Base-by-base conservation (phyloP, 306 rosid species). In the Sophora flavescens region DNA sequence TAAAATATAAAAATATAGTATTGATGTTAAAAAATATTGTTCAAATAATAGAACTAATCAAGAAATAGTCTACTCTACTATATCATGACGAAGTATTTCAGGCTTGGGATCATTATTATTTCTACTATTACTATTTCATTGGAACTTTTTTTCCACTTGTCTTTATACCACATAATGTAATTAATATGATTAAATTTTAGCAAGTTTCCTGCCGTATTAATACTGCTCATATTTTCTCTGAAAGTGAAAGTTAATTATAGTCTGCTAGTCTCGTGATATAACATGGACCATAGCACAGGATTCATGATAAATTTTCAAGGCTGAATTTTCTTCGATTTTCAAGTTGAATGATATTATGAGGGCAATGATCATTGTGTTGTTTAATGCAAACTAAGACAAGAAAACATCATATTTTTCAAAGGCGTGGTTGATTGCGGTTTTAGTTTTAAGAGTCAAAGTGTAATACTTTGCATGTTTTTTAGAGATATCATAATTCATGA, bases 1-100 rank as follows among this genome's bases (percentile, higher is more conserved):
- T 22, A 22, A 30, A 30, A 30, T 30, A 30, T 30, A 30, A 30
- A 30, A 30, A 30, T 30, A 30, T 30, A 3, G 32, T 30, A 30
- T 22, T 22, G 22, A 22, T 22, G 22, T 22, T 22, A 22, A 30
- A 30, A 30, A 30, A 30, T 30, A 30, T 30, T 2, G 32, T 30
- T 2, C 32, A 2, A 30, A 30, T 30, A 30, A 30, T 30, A 30
- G 32, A 30, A 30, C 32, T 30, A 0, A 6, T 36, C 4, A 36
- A 36, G 6, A 6, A 4, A 36, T 3, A 36, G 41, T 36, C 41
- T 36, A 35, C 38, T 5, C 6, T 3, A 36, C 7, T 6, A 6
- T 36, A 10, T 70, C 5, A 14, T 22, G 72, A 63, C 30, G 63
- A 70, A 75, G 50, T 63, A 61, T 58, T 72, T 66, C 63, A 70